Conservation (phyloP, 495 filamentous ascomycete species). For the Chaetomidium leptoderma region DNA sequence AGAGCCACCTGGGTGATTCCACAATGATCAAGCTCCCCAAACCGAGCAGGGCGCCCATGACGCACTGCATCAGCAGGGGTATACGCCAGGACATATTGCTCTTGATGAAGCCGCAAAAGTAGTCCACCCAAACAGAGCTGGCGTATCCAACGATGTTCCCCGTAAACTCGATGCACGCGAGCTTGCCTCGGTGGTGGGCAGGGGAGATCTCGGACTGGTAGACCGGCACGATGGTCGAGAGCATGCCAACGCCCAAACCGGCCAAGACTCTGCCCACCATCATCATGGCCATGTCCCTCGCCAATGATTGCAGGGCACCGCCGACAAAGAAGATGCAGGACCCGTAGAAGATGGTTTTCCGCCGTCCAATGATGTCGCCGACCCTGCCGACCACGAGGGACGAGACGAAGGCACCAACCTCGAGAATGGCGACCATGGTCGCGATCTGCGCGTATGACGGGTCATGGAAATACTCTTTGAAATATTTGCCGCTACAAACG, state of each 20-base stretch:
- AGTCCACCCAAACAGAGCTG: slow-evolving; percentile 97
- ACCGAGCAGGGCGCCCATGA: slow-evolving; percentile 84
- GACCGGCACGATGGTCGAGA: slow-evolving; percentile 95
- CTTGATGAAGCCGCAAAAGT: slow-evolving; percentile 88
- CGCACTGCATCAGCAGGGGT: slow-evolving; percentile 85
- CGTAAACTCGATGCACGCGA: slow-evolving; percentile 97
- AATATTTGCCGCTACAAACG: slow-evolving; percentile 66
- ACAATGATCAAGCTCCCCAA: slow-evolving; percentile 87
- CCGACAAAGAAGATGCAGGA: slow-evolving; percentile 89
- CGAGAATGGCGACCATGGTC: slow-evolving; percentile 94
- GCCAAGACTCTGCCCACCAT: slow-evolving; percentile 85
- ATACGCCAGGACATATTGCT: slow-evolving; percentile 85
- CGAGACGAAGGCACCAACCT: slow-evolving; percentile 87
- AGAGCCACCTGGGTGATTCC: slow-evolving; percentile 94
- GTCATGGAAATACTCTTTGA: slow-evolving; percentile 87
- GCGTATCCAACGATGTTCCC: slow-evolving; percentile 95
- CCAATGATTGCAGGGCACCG: slow-evolving; percentile 78
- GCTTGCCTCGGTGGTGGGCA: slow-evolving; percentile 88
- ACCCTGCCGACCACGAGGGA: slow-evolving; percentile 84
- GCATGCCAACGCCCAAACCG: slow-evolving; percentile 86
- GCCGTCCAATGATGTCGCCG: slow-evolving; percentile 86
- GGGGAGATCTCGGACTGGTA: slow-evolving; percentile 98
- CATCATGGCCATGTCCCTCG: slow-evolving; percentile 85
- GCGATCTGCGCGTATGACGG: slow-evolving; percentile 80
- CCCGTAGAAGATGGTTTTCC: slow-evolving; percentile 89